These are phyloP conservation scores for Alternaria hordeiaustralica DNA, from an alignment of 2,329 filamentous ascomycete genomes.

Conservation along the genomic window DNA sequence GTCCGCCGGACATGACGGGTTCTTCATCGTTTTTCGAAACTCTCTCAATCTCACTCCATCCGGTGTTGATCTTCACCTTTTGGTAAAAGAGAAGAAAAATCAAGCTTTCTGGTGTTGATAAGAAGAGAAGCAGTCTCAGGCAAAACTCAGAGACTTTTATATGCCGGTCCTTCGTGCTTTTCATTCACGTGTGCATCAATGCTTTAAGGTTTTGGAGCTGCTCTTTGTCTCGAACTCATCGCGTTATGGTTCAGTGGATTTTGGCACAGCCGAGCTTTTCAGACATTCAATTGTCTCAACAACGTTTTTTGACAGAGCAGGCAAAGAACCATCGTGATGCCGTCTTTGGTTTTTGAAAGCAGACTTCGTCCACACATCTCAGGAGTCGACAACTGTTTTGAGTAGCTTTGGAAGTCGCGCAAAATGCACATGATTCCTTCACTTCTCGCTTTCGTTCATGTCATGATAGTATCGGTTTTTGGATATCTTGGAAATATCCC, in stretches of 20 bases:
- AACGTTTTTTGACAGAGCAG: not conserved
- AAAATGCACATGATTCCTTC: too few relatives aligned
- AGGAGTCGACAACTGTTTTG: not conserved
- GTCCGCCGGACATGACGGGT: not conserved
- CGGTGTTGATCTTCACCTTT: too few relatives aligned
- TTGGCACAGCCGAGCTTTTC: not conserved
- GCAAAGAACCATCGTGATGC: not conserved
- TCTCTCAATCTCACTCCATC: too few relatives aligned
- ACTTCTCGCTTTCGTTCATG: too few relatives aligned
- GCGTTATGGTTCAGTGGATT: rapidly evolving
- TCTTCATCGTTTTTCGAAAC: too few relatives aligned
- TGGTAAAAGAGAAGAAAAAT: not conserved
- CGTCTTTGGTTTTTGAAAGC: not conserved
- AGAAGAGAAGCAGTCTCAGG: not conserved
- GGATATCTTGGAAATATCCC: not conserved
- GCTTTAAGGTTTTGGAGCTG: not conserved
- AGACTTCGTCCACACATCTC: not conserved
- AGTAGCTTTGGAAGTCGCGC: not conserved
- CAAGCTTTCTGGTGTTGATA: rapidly evolving
- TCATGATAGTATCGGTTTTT: too few relatives aligned
- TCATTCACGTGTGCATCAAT: rapidly evolving
- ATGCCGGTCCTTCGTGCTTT: rapidly evolving
- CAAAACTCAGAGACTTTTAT: not conserved
- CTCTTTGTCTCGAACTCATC: not conserved
- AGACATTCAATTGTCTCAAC: not conserved